Evolutionary conservation across 805 yeast genomes (phyloP).

Genomic region (Cyberlindnera maritima): DNA sequence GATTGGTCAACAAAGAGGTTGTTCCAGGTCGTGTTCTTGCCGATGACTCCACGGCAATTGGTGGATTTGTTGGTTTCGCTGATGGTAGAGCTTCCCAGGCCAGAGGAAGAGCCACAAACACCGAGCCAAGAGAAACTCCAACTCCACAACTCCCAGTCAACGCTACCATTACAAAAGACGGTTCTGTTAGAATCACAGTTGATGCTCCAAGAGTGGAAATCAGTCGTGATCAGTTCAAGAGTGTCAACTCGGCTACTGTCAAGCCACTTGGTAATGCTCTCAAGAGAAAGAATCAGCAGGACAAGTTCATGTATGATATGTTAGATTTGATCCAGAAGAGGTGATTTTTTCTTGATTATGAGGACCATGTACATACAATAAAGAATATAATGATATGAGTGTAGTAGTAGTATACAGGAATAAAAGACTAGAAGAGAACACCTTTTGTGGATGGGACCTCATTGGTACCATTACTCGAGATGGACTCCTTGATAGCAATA

Average conservation of each 20-base stretch:
- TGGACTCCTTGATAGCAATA: conserved; percentile 85
- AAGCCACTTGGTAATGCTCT: background rate
- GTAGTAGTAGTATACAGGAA: background rate
- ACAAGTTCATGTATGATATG: background rate
- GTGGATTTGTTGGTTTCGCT: conserved; percentile 47
- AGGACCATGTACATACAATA: background rate
- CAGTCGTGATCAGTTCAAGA: background rate
- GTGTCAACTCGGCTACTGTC: background rate
- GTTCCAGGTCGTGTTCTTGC: conserved; percentile 67
- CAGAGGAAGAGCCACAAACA: conserved; percentile 37
- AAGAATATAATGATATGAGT: too few relatives aligned
- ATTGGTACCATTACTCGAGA: conserved; percentile 74
- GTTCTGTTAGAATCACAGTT: conserved; percentile 28
- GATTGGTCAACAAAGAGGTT: conserved; percentile 49
- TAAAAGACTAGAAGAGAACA: conserved; percentile 57
- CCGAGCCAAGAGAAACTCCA: conserved; percentile 40
- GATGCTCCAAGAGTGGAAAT: conserved; percentile 2
- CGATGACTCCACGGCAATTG: conserved; percentile 50
- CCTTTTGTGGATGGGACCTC: conserved; percentile 98
- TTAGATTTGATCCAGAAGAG: background rate
- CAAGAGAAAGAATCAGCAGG: background rate
- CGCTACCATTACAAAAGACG: conserved; percentile 32
- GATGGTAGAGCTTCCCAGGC: conserved; percentile 29
- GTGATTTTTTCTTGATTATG: too few relatives aligned
- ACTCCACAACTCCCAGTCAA: conserved; percentile 37